Conservation (phyloP, 768 basidiomycete species). For the Hortiboletus campestris region DNA sequence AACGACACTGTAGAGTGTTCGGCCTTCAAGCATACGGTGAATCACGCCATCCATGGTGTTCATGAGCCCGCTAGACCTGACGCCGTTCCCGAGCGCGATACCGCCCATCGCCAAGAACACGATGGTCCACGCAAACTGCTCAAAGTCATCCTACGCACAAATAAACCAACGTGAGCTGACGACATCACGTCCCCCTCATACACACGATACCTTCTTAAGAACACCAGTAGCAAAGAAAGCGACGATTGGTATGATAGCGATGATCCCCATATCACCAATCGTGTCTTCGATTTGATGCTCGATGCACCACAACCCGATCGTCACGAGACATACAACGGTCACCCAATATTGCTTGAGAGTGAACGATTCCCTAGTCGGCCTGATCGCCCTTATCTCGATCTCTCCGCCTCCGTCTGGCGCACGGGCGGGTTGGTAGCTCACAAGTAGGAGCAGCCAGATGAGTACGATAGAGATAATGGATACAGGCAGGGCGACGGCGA, state of each 20-base stretch:
- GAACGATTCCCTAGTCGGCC: constrained; percentile 80
- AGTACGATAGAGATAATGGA: constrained; percentile 80
- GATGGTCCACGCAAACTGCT: constrained; percentile 91
- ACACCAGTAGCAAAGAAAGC: constrained; percentile 94
- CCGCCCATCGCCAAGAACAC: constrained; percentile 98
- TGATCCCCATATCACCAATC: constrained; percentile 96
- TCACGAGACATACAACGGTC: constrained; percentile 72
- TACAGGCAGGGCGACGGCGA: constrained; percentile 90
- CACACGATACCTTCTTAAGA: constrained; percentile 74
- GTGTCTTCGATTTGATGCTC: constrained; percentile 71
- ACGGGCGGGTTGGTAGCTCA: constrained; percentile 73
- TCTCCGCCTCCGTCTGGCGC: constrained; percentile 73
- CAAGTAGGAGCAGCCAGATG: constrained; percentile 89
- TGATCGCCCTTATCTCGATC: constrained; percentile 80
- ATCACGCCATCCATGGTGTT: constrained; percentile 70
- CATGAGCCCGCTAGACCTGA: constrained; percentile 84
- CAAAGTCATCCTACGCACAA: constrained; percentile 78
- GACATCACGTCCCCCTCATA: background rate
- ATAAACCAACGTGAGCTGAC: background rate
- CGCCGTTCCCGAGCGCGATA: constrained; percentile 93
- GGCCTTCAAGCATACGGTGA: constrained; percentile 56
- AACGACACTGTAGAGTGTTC: constrained; percentile 66
- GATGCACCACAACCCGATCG: constrained; percentile 88
- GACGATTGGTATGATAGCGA: constrained; percentile 89
- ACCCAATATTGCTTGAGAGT: constrained; percentile 90